Evolutionary conservation across 2,329 filamentous ascomycete genomes (phyloP).

Genomic region (Pyrenochaeta sp.): DNA sequence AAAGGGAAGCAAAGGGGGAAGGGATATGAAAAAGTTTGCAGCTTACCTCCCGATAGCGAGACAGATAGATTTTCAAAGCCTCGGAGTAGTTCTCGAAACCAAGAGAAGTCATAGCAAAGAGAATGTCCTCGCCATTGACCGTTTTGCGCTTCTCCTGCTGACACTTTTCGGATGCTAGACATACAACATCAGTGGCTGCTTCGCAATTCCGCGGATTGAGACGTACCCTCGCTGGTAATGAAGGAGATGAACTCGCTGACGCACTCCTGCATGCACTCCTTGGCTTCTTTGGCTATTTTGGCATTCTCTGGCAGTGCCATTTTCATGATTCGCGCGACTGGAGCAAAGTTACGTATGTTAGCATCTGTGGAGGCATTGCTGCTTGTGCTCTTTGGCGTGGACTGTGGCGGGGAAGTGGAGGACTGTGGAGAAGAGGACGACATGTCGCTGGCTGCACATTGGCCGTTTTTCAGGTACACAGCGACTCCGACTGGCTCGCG

Average conservation of each 20-base stretch:
- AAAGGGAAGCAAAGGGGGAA: conserved; percentile 41
- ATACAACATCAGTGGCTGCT: conserved; percentile 21
- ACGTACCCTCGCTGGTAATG: conserved; percentile 96
- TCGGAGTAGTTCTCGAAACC: conserved; percentile 99
- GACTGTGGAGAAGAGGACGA: conserved; percentile 54
- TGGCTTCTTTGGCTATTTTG: conserved; percentile 98
- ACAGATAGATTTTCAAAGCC: conserved; percentile 96
- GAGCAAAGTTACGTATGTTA: conserved; percentile 93
- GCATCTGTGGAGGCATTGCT: conserved; percentile 69
- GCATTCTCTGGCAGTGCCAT: conserved; percentile 96
- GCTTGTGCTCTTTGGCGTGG: conserved; percentile 34
- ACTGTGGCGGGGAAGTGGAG: conserved; percentile 45
- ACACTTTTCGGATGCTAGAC: conserved; percentile 93
- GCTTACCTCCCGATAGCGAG: conserved; percentile 96
- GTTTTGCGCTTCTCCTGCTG: conserved; percentile 99
- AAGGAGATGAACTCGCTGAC: conserved; percentile 99
- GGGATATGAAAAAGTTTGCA: conserved; percentile 40
- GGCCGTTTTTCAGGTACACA: conserved; percentile 46
- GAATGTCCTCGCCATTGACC: conserved; percentile 97
- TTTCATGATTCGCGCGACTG: conserved; percentile 99
- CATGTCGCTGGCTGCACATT: conserved; percentile 54
- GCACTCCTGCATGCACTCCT: conserved; percentile 99
- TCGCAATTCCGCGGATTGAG: conserved; percentile 1
- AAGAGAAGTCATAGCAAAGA: conserved; percentile 98
- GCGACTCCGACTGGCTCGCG: conserved; percentile 28